phyloP scores from a whole-genome alignment of 257 asterid genomes.

The Lantana camara region DNA sequence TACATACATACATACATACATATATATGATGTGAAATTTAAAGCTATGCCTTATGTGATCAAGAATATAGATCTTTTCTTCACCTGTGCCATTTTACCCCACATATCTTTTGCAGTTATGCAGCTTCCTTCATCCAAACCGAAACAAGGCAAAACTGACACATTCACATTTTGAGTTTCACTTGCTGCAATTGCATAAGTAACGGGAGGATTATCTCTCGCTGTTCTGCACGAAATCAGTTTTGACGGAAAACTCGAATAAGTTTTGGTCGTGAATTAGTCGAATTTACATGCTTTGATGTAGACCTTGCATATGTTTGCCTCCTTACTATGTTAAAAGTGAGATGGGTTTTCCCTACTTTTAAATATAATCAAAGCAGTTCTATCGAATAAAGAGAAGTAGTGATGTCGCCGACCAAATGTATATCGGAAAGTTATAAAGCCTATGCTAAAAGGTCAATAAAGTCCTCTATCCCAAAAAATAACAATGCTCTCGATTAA shows the following conservation, averaged over 20 bases:
- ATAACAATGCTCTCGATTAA: not conserved
- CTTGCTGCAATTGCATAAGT: slow-evolving; percentile 95
- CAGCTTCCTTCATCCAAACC: slow-evolving; percentile 85
- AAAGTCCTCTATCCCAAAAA: not conserved
- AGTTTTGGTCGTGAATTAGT: slow-evolving; percentile 3
- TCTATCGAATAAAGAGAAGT: too few relatives aligned
- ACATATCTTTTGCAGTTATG: slow-evolving; percentile 89
- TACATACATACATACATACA: too few relatives aligned
- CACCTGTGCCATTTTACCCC: slow-evolving; percentile 95
- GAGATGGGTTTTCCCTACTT: not conserved
- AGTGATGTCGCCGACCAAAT: too few relatives aligned
- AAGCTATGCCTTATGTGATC: too few relatives aligned
- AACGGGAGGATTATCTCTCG: slow-evolving; percentile 89
- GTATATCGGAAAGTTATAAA: too few relatives aligned
- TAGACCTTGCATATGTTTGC: too few relatives aligned
- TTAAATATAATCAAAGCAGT: not conserved
- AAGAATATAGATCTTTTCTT: too few relatives aligned
- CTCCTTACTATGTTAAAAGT: too few relatives aligned
- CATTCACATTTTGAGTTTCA: slow-evolving; percentile 94
- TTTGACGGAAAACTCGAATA: not conserved
- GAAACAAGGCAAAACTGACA: slow-evolving; percentile 90
- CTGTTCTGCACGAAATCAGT: slow-evolving; percentile 65
- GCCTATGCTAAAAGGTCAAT: too few relatives aligned
- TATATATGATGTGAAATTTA: too few relatives aligned
- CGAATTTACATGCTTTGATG: too few relatives aligned